These are phyloP conservation scores for Yamadazyma trypodendri DNA, from an alignment of 1,139 yeast genomes.

Conservation along the genomic window DNA sequence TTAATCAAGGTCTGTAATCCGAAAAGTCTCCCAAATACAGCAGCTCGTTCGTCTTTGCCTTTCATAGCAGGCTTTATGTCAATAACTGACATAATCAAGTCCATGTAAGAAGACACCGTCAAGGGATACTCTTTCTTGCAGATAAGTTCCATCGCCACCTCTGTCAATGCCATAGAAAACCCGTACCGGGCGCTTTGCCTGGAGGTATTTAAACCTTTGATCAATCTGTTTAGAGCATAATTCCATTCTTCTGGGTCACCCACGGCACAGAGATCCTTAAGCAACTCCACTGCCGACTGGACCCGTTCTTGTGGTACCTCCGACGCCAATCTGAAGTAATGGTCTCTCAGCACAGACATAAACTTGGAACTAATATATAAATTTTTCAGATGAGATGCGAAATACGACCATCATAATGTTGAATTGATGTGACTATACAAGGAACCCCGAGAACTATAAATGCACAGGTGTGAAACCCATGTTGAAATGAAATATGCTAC, in stretches of 20 bases:
- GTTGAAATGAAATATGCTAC: slow-evolving; percentile 14
- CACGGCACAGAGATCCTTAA: slow-evolving; percentile 53
- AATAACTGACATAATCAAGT: slow-evolving; percentile 42
- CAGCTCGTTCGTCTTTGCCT: slow-evolving; percentile 82
- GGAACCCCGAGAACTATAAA: slow-evolving; percentile 1
- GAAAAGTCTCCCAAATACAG: slow-evolving; percentile 79
- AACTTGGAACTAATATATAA: not conserved
- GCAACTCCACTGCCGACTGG: slow-evolving; percentile 65
- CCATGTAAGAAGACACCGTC: slow-evolving; percentile 38
- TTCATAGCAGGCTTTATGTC: slow-evolving; percentile 51
- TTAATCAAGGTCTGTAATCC: slow-evolving; percentile 78
- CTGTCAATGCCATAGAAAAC: slow-evolving; percentile 84
- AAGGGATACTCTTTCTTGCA: slow-evolving; percentile 27
- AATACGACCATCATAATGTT: slow-evolving; percentile 1
- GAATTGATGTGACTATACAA: slow-evolving; percentile 2
- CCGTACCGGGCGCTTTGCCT: slow-evolving; percentile 87
- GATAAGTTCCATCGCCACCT: slow-evolving; percentile 56
- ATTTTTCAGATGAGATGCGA: slow-evolving; percentile 4
- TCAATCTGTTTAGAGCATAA: slow-evolving; percentile 74
- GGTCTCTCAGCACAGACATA: slow-evolving; percentile 60
- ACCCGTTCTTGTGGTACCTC: slow-evolving; percentile 74
- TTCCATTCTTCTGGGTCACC: slow-evolving; percentile 65
- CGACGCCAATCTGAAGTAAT: slow-evolving; percentile 75
- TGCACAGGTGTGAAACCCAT: slow-evolving; percentile 9
- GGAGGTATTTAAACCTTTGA: slow-evolving; percentile 78